A percentile compares a stretch with the other conserved stretches of the same genome.
phyloP scores from a whole-genome alignment of 805 yeast species.

The Candida glaebosa region DNA sequence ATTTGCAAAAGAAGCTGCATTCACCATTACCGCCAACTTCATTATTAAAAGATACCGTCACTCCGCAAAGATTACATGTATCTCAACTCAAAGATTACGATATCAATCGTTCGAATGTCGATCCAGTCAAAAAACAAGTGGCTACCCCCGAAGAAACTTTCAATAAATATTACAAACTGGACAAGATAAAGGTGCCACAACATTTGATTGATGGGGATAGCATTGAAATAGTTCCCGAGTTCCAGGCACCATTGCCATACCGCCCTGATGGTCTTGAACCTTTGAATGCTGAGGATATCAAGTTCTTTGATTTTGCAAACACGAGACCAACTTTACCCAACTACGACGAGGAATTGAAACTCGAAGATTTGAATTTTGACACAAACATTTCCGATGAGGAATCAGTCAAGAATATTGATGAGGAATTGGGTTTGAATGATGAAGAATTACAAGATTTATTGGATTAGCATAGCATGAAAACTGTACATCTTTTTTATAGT shows the following conservation, averaged over 20 bases:
- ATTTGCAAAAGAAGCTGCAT: constrained; percentile 1
- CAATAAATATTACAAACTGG: constrained; percentile 7
- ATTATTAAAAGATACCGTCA: constrained; percentile 1
- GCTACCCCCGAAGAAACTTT: not conserved
- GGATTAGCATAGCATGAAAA: constrained; percentile 18
- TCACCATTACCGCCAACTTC: not conserved
- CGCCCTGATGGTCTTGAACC: constrained; percentile 45
- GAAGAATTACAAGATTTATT: constrained; percentile 34
- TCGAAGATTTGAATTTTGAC: constrained; percentile 12
- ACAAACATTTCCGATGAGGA: constrained; percentile 8
- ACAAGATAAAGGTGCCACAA: constrained; percentile 6
- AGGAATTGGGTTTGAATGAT: constrained; percentile 25
- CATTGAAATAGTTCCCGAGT: constrained; percentile 17
- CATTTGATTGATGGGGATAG: constrained; percentile 19
- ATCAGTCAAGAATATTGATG: constrained; percentile 12
- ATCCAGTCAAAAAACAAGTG: constrained; percentile 24
- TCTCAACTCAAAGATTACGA: constrained; percentile 13
- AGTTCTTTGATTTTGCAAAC: constrained; percentile 13
- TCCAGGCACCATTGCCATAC: constrained; percentile 35
- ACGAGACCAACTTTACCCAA: constrained; percentile 10
- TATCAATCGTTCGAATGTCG: constrained; percentile 16
- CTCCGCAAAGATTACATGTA: constrained; percentile 16
- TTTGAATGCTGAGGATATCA: constrained; percentile 23
- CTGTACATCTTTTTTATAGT: too few relatives aligned
- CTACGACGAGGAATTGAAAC: constrained; percentile 10